phyloP scores from a whole-genome alignment of 2,329 filamentous ascomycete species.

The Nemania abortiva region DNA sequence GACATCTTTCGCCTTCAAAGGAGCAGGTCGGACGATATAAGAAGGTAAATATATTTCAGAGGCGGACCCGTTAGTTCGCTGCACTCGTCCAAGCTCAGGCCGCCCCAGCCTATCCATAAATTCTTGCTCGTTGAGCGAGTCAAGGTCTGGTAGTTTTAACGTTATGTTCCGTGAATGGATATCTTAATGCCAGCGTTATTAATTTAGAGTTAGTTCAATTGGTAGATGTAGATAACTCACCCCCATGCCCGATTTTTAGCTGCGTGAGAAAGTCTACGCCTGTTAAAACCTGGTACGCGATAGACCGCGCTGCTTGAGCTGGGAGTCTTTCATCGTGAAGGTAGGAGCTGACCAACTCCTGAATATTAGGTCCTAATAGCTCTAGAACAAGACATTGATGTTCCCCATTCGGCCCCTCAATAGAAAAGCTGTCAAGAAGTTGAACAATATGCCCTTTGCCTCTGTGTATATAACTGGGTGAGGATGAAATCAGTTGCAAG shows the following conservation, averaged over 20 bases:
- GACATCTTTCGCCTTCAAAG: slow-evolving; percentile 2
- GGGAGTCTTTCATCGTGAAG: slow-evolving; percentile 24
- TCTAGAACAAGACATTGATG: slow-evolving; percentile 35
- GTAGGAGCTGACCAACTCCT: slow-evolving; percentile 1
- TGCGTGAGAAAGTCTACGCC: slow-evolving; percentile 30
- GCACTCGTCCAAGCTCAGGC: slow-evolving; percentile 11
- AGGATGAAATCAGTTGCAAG: slow-evolving; percentile 21
- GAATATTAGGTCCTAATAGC: slow-evolving; percentile 23
- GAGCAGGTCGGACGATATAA: slow-evolving; percentile 27
- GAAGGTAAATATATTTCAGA: slow-evolving; percentile 1
- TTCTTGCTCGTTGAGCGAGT: slow-evolving; percentile 11
- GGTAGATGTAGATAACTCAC: slow-evolving; percentile 1
- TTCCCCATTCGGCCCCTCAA: slow-evolving; percentile 28
- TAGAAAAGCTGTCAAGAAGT: slow-evolving; percentile 26
- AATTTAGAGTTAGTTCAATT: background rate
- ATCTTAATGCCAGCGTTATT: slow-evolving; percentile 6
- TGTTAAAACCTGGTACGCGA: slow-evolving; percentile 8
- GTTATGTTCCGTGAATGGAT: slow-evolving; percentile 23
- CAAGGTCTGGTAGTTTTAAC: slow-evolving; percentile 9
- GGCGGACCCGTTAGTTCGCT: background rate
- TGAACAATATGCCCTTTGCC: slow-evolving; percentile 17
- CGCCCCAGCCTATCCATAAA: slow-evolving; percentile 5
- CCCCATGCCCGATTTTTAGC: slow-evolving; percentile 25
- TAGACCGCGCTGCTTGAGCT: slow-evolving; percentile 6
- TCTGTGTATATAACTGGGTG: background rate